A percentile compares a stretch with the other conserved stretches of the same genome.
phyloP scores from a whole-genome alignment of 495 filamentous ascomycete genomes.

The Daldinia decipiens region DNA sequence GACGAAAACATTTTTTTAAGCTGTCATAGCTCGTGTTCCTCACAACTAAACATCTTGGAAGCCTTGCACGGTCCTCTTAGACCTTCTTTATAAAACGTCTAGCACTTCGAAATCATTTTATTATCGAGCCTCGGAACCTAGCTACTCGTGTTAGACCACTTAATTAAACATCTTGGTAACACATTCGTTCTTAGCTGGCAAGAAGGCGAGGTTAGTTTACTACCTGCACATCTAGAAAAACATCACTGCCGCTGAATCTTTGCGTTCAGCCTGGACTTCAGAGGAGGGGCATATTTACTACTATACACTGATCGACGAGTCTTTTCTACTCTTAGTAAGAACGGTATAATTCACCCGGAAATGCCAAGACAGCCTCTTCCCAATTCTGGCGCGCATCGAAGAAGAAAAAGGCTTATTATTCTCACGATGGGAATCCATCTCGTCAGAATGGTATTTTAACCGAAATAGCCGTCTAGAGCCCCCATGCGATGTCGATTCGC shows the following conservation, averaged over 20 bases:
- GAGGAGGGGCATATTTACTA: constrained; percentile 27
- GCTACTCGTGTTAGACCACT: not conserved
- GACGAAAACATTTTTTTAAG: not conserved
- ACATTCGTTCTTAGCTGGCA: not conserved
- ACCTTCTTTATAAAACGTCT: not conserved
- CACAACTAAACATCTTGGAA: not conserved
- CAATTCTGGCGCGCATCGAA: constrained; percentile 19
- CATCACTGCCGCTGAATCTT: constrained; percentile 32
- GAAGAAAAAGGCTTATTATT: constrained; percentile 5
- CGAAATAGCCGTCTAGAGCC: constrained; percentile 37
- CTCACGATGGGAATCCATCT: constrained; percentile 23
- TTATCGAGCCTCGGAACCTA: not conserved
- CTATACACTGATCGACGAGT: constrained; percentile 37
- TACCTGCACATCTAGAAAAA: not conserved
- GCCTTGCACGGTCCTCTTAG: not conserved
- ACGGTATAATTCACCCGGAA: constrained; percentile 31
- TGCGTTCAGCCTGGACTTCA: constrained; percentile 31
- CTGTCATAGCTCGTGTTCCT: constrained; percentile 1
- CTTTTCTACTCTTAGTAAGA: constrained; percentile 24
- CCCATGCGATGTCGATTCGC: constrained; percentile 27
- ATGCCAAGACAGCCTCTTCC: constrained; percentile 28
- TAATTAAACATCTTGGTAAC: not conserved
- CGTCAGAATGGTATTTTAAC: constrained; percentile 36
- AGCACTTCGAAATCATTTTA: not conserved
- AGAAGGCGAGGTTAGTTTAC: not conserved